Base-by-base conservation (phyloP, 1,284 basidiomycete species). In the Tylopilus orsonianus region DNA sequence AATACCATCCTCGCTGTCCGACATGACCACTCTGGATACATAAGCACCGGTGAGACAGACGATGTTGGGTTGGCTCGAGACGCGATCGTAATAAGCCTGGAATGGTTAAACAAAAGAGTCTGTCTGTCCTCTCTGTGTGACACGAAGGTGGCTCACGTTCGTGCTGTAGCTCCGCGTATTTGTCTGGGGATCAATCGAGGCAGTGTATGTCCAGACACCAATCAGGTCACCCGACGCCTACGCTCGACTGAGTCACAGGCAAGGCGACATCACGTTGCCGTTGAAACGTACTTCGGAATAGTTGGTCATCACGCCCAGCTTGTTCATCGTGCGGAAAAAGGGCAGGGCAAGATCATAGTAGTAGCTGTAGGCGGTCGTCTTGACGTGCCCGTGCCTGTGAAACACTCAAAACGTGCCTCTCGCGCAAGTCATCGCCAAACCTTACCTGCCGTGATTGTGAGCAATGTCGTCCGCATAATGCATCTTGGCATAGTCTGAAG, bases 41-140 rank as follows among this genome's bases (percentile, higher is more conserved):
- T 47, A 46, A n/a, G 46, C 48, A 10, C 58, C 53, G 5, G 58
- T 57, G n/a, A 58, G 46, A 18, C 54, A 55, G 26, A 52, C 44
- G 16, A 56, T 55, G 33, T 58, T 60, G 12, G 56, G 53, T 20
- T 44, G 56, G 29, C 51, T 48, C 5, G 52, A 46, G 13, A 57
- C 52, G 16, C 46, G 45, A 29, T 55, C 56, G n/a, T 57, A 57
- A 34, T 57, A 57, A 23, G 57, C 55, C 57, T 57, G 27, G 16
- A 8, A 10, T 8, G 26, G 23, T 24, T 19, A 7, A 10, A 29
- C 1, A 6, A 26, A 14, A 41, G 16, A 54, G 16, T 29, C 2
- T 26, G 14, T n/a, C 9, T 24, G 16, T 20, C 24, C 34, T 19
- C 27, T 19, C 16, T 5, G 19, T 6, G 19, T 7, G 18, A 29